A percentile compares a stretch with the other conserved stretches of the same genome.
These are phyloP conservation scores for Yarrowia sp. DNA, from an alignment of 805 yeast genomes.

Conservation along the genomic window DNA sequence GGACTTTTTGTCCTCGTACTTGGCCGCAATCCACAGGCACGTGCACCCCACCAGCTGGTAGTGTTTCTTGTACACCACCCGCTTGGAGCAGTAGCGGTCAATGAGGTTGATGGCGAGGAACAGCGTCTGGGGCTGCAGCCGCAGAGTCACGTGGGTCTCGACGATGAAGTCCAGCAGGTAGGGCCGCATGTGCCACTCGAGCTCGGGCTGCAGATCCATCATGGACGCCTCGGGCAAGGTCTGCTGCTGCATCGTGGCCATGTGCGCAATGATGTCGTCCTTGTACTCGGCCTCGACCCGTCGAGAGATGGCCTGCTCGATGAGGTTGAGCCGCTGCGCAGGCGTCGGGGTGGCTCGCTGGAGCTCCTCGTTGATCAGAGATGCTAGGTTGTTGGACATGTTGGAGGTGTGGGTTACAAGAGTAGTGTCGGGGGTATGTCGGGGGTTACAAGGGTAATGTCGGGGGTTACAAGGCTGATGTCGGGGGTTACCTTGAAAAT, in stretches of 20 bases:
- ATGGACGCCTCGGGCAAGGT: constrained; percentile 63
- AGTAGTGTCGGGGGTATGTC: neutral
- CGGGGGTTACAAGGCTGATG: too few species aligned
- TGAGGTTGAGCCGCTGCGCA: constrained; percentile 41
- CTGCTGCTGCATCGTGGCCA: constrained; percentile 48
- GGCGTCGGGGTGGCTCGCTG: constrained; percentile 20
- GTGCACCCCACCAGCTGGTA: constrained; percentile 90
- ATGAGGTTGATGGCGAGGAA: constrained; percentile 75
- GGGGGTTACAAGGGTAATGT: neutral
- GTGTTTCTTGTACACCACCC: constrained; percentile 85
- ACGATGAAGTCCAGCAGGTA: constrained; percentile 80
- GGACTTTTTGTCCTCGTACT: constrained; percentile 76
- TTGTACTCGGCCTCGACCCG: constrained; percentile 50
- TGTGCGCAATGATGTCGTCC: constrained; percentile 50
- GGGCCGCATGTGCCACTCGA: constrained; percentile 74
- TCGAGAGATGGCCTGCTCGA: constrained; percentile 41
- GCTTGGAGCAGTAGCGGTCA: constrained; percentile 88
- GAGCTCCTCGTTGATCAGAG: constrained; percentile 34
- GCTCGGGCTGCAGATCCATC: constrained; percentile 87
- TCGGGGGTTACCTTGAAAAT: too few species aligned
- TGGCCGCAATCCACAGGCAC: constrained; percentile 91
- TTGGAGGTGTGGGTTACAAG: too few species aligned
- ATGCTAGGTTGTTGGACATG: constrained; percentile 37
- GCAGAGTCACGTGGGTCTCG: constrained; percentile 66
- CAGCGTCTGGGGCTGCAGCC: constrained; percentile 69